Percentiles rank a stretch among this genome's conserved stretches.
These are phyloP conservation scores for Boechera divaricarpa DNA, from an alignment of 345 rosid species.

Conservation along the genomic window DNA sequence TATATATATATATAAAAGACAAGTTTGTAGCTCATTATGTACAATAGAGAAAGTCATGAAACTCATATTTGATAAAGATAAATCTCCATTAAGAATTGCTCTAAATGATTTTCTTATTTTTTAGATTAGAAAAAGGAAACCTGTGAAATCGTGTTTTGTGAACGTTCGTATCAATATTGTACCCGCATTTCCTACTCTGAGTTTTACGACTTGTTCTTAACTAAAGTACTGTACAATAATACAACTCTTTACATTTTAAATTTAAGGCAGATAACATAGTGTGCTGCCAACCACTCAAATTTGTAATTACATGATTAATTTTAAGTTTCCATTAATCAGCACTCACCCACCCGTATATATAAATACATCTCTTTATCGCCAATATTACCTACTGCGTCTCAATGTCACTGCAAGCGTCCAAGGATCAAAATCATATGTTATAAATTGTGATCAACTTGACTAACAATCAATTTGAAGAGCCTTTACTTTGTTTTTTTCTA, in stretches of 20 bases:
- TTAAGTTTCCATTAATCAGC: neutral
- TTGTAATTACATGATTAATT: slow-evolving; percentile 17
- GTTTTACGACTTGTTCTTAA: neutral
- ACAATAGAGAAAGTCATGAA: too few relatives aligned
- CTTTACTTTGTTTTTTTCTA: slow-evolving; percentile 1
- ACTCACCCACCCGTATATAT: slow-evolving; percentile 17
- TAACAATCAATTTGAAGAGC: slow-evolving; percentile 17
- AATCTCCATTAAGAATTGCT: neutral
- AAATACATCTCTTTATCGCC: neutral
- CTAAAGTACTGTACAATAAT: neutral
- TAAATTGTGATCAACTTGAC: slow-evolving; percentile 21
- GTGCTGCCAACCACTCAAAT: slow-evolving; percentile 22
- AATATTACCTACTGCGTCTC: slow-evolving; percentile 19
- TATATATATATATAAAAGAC: too few relatives aligned
- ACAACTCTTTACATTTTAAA: neutral
- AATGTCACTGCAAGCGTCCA: slow-evolving; percentile 25
- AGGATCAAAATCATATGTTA: neutral
- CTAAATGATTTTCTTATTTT: neutral
- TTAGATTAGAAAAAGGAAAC: neutral
- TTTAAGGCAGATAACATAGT: neutral
- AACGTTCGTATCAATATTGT: neutral
- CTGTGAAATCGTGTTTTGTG: neutral
- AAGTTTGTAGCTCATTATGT: too few relatives aligned
- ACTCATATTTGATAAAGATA: too few relatives aligned
- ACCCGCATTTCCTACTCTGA: neutral